Evolutionary conservation across 768 basidiomycete genomes (phyloP).

Genomic region (Suillus americanus): DNA sequence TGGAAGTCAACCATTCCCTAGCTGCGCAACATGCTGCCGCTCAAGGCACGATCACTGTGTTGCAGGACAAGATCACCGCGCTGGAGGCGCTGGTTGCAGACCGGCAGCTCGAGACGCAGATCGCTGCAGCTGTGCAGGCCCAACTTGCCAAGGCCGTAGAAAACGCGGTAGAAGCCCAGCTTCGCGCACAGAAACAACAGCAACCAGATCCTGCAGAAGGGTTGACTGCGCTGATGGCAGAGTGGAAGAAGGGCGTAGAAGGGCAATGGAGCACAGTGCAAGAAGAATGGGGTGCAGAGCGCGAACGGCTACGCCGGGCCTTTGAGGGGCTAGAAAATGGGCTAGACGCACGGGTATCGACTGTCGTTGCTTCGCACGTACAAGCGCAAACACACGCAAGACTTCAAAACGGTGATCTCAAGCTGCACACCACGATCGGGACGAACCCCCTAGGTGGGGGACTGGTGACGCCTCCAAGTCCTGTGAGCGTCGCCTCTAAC

Average conservation of each 20-base stretch:
- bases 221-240: constrained; percentile 52
- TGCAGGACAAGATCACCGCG: constrained; percentile 66
- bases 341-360: constrained; percentile 44
- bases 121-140: constrained; percentile 31
- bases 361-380: constrained; percentile 29
- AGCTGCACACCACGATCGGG: constrained; percentile 19
- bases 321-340: constrained; percentile 80
- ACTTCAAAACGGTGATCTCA: constrained; percentile 31
- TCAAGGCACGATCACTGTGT: constrained; percentile 64
- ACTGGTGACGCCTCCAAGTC: constrained; percentile 75
- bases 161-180: constrained; percentile 16
- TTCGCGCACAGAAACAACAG: constrained; percentile 1
- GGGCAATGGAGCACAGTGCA: constrained; percentile 75
- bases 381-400: constrained; percentile 37
- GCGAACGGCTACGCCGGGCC: constrained; percentile 70
- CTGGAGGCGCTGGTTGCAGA: constrained; percentile 69
- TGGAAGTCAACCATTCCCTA: constrained; percentile 68
- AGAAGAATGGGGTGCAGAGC: constrained; percentile 81
- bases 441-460: constrained; percentile 38
- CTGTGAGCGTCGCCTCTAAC: constrained; percentile 68
- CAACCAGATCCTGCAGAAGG: constrained; percentile 33
- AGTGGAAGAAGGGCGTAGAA: constrained; percentile 80
- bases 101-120: constrained; percentile 41
- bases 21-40: constrained; percentile 79
- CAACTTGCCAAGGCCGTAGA: constrained; percentile 37